Percentiles rank a stretch among this genome's conserved stretches.
Evolutionary conservation across 2,329 filamentous ascomycete genomes (phyloP).

Genomic region (Herpotrichia juniperi): DNA sequence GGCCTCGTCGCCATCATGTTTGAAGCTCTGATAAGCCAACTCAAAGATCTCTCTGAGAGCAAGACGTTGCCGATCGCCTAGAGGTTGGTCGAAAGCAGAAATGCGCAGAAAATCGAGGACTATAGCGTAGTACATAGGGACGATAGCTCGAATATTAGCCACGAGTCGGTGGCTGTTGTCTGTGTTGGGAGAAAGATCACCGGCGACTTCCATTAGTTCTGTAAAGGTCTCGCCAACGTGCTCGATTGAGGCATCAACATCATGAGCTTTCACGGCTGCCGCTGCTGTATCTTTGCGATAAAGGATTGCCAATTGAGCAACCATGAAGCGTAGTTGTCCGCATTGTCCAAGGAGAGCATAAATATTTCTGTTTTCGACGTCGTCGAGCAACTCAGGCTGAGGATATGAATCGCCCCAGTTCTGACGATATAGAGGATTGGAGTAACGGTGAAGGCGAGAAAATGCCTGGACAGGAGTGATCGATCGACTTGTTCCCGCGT

Average conservation of each 20-base stretch:
- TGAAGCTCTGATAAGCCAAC: slow-evolving; percentile 41
- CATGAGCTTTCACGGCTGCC: slow-evolving; percentile 11
- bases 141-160: slow-evolving; percentile 43
- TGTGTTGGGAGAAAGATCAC: slow-evolving; percentile 15
- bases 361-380: slow-evolving; percentile 44
- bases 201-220: slow-evolving; percentile 20
- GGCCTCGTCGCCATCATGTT: slow-evolving; percentile 39
- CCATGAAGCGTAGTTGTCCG: slow-evolving; percentile 40
- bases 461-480: slow-evolving; percentile 19
- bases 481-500: not conserved
- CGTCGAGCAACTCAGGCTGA: slow-evolving; percentile 43
- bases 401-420: slow-evolving; percentile 45
- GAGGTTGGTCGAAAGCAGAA: slow-evolving; percentile 13
- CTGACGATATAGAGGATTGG: slow-evolving; percentile 40
- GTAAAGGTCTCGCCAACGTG: slow-evolving; percentile 21
- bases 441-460: slow-evolving; percentile 39
- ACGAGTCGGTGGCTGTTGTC: slow-evolving; percentile 36
- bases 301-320: slow-evolving; percentile 33
- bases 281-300: slow-evolving; percentile 13
- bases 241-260: slow-evolving; percentile 18
- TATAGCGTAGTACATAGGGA: slow-evolving; percentile 45
- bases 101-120: slow-evolving; percentile 38
- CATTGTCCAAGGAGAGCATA: slow-evolving; percentile 38
- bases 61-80: slow-evolving; percentile 11
- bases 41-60: slow-evolving; percentile 34